A percentile compares a stretch with the other conserved stretches of the same genome.
Evolutionary conservation across 2,329 filamentous ascomycete genomes (phyloP).

Genomic region (Epichloe gansuensis): DNA sequence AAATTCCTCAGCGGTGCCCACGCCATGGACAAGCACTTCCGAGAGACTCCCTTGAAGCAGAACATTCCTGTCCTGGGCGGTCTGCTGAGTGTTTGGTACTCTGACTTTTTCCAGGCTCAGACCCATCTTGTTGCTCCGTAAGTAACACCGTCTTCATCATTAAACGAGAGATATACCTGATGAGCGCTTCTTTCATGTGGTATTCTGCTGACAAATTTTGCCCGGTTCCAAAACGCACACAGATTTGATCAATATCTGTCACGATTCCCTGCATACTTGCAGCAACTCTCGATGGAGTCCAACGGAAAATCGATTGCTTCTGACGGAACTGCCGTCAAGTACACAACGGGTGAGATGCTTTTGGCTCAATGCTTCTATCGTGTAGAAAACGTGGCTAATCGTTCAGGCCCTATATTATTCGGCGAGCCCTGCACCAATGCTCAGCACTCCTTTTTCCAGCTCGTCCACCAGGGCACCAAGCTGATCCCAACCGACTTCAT

Average conservation of each 20-base stretch:
- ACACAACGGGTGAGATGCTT: constrained; percentile 62
- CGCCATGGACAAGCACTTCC: constrained; percentile 98
- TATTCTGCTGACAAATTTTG: neutral
- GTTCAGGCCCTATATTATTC: constrained; percentile 68
- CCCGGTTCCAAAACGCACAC: constrained; percentile 5
- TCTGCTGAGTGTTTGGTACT: constrained; percentile 95
- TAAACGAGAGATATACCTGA: neutral
- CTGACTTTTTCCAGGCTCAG: constrained; percentile 95
- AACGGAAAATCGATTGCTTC: constrained; percentile 94
- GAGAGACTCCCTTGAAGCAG: constrained; percentile 74
- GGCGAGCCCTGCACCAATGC: constrained; percentile 98
- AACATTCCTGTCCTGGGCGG: constrained; percentile 92
- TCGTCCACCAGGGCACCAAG: constrained; percentile 97
- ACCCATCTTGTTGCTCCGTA: constrained; percentile 93
- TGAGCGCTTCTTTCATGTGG: neutral
- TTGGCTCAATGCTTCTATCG: neutral
- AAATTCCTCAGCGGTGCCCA: constrained; percentile 90
- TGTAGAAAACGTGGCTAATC: neutral
- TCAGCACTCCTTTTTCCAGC: constrained; percentile 99
- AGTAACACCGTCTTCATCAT: constrained; percentile 24
- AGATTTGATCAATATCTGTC: constrained; percentile 98
- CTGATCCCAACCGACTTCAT: constrained; percentile 98
- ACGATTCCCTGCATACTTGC: constrained; percentile 96
- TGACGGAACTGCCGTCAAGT: constrained; percentile 84
- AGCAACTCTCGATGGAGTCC: constrained; percentile 99